phyloP scores from a whole-genome alignment of 2,329 filamentous ascomycete species.

The Phyllosticta capitalensis region DNA sequence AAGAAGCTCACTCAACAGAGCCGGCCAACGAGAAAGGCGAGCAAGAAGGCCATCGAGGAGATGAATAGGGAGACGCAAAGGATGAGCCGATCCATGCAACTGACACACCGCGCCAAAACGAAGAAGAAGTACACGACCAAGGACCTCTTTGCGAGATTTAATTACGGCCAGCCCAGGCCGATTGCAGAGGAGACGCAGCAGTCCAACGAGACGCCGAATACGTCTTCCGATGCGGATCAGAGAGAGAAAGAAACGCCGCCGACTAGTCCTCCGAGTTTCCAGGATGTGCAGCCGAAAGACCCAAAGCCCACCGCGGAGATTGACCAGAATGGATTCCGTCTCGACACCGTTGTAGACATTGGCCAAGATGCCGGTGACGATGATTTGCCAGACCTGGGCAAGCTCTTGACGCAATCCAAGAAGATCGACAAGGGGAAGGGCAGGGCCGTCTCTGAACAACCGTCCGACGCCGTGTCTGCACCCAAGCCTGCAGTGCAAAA shows the following conservation, averaged over 20 bases:
- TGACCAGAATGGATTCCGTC: not conserved
- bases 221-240: constrained; percentile 54
- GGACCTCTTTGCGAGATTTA: constrained; percentile 75
- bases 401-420: constrained; percentile 21
- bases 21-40: constrained; percentile 71
- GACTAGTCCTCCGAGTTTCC: constrained; percentile 31
- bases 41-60: constrained; percentile 89
- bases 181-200: not conserved
- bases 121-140: constrained; percentile 84
- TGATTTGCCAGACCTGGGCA: constrained; percentile 18
- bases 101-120: constrained; percentile 75
- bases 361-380: constrained; percentile 11
- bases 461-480: not conserved
- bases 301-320: not conserved
- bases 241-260: constrained; percentile 32
- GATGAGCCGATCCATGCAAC: constrained; percentile 79
- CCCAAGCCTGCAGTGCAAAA: not conserved
- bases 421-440: constrained; percentile 51
- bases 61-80: constrained; percentile 88
- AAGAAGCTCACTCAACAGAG: constrained; percentile 53
- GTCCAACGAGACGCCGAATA: not conserved
- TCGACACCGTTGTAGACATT: constrained; percentile 6
- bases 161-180: constrained; percentile 45
- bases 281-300: constrained; percentile 7
- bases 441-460: constrained; percentile 32